Base-by-base conservation (phyloP, 1,284 basidiomycete genomes). In the Leccinum pseudoinsigne region DNA sequence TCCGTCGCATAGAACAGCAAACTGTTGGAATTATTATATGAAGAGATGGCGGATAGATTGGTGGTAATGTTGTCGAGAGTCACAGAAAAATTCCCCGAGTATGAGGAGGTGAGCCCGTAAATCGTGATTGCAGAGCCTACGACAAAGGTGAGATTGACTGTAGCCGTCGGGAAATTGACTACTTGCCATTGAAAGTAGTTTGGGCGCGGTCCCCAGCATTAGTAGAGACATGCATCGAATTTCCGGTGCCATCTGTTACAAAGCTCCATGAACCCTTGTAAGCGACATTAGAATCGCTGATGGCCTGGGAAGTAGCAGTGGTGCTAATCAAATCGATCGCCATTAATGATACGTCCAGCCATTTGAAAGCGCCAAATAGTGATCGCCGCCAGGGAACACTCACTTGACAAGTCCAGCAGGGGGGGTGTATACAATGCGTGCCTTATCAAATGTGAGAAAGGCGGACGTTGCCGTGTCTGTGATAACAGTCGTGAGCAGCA, bases 1-100 rank as follows among this genome's bases (percentile, higher is more conserved):
- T 83, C 84, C 26, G 84, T 83, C 36, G 82, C 80, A 67, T 82
- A 87, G 71, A 86, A 92, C 10, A 92, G 78, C 11, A 86, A 74
- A 31, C 82, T 79, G 57, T 83, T 74, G 58, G 79, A 72, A 42
- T 82, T 74, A 56, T 78, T 82, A 72, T 85, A 88, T 0, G 87
- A 74, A 21, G 73, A 75, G 26, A 58, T 67, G 23, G 75, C 75
- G 10, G 73, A 83, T 51, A 85, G 71, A 2, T 68, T 74, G 45
- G 80, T 76, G 12, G 77, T 77, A 23, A 74, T 74, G 63, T 81
- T 71, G 59, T 92, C 87, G 10, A 92, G 74, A 21, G 76, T 81
- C 61, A 92, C 84, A 59, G 84, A 80, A 71, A 86, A 92, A 47
- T 77, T 77, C 60, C 85, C 87, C 4, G 82, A 80, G 55, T 74